Evolutionary conservation across 805 yeast genomes (phyloP), one percentile per base, ranked within the genome.

Genomic region (Pichia phayaonensis): DNA sequence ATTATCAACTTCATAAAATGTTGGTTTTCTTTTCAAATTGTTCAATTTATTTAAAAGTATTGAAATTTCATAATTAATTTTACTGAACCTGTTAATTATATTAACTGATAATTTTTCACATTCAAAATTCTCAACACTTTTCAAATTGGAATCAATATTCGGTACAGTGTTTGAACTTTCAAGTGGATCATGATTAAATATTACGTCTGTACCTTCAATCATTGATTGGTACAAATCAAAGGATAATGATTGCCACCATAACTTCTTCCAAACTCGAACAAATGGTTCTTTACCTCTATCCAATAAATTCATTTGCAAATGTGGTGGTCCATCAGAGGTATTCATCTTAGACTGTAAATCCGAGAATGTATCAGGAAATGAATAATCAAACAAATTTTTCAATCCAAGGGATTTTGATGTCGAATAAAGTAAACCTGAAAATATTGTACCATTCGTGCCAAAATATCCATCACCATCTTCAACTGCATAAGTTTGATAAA

Each of bases 381-480:
- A 23, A 41, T 41, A 24, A 18, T 27, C 26, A 24, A 41, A 41
- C 10, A 27, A 41, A 5, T 20, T 18, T 20, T 77, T 67, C 41
- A 77, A 59, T 0, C 82, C 82, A 45, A 77, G 58, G 3, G 73
- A 62, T 40, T 66, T 59, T 0, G 76, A 78, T 63, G 72, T 69
- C 41, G 71, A 69, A 11, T 65, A 51, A 8, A 73, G 53, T 36
- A 72, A 54, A 1, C 73, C 74, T 34, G 62, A 65, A 44, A 63
- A 65, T 3, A 72, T 63, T 36, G 60, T 63, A 1, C 76, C 69
- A 49, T 72, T 74, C 18, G 71, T 64, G 12, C 72, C 73, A 43
- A 71, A 73, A 3, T 65, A 60, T 8, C 77, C 77, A 54, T 77
- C 81, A 22, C 79, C 77, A 56, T 75, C 77, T 56, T 76, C 80